Base-by-base conservation (phyloP, 2,329 filamentous ascomycete genomes). In the Hymenoscyphus albidus region DNA sequence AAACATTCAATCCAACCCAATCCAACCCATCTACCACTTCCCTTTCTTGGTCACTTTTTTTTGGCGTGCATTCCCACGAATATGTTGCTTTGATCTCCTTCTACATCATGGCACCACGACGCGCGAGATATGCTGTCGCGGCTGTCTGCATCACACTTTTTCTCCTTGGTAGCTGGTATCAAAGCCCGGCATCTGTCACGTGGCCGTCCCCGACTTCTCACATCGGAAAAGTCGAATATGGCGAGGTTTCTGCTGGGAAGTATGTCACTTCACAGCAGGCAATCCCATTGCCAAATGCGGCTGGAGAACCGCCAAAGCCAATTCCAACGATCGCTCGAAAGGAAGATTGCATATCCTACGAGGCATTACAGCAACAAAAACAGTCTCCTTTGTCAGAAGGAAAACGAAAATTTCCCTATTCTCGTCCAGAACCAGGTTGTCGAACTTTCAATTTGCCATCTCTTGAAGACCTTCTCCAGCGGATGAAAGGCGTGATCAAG, bases 381-480 rank as follows among this genome's bases (percentile, higher is more conserved):
- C 64, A 72, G 59, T 48, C 62, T 16, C 72, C 72, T 16, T 64
- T 69, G 13, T 74, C 72, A n/a, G 67, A 67, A 42, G 93, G 94
- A 12, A 86, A 86, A 6, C 83, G 94, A 73, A 80, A 85, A 66
- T 86, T 97, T 10, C 89, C 92, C 1, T 96, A 85, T 76, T 92
- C 95, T 78, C 86, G 94, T 16, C 93, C 94, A 1, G 82, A 83
- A 2, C 79, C 83, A 58, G 83, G 85, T 72, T 97, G 93, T 75
- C 89, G 93, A 61, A 96, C 91, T 0, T 96, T 95, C 79, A 85
- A 85, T 67, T 89, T 91, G 4, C 83, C 88, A 3, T 82, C 87
- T 5, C 90, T 96, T 14, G 93, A 97, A 74, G 80, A 86, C 63
- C 83, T 91, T 55, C 91, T 97, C 65, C 77, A 84, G 39, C 82